phyloP scores from a whole-genome alignment of 345 rosid species.

The Populus pruinosa region DNA sequence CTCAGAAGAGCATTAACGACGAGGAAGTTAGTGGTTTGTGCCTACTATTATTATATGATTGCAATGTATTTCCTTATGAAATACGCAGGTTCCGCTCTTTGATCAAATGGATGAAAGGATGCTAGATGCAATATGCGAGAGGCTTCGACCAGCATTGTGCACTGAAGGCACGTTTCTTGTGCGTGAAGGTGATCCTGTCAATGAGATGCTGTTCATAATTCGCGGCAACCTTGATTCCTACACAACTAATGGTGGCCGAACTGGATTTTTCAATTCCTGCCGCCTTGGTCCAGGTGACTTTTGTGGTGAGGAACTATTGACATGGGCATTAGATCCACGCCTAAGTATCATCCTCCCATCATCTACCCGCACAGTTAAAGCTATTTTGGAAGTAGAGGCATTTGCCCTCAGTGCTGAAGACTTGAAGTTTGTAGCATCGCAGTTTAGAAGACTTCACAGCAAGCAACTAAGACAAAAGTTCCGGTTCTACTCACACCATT shows the following conservation, averaged over 20 bases:
- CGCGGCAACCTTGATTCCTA: slow-evolving; percentile 81
- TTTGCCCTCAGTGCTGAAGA: slow-evolving; percentile 79
- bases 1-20: background rate
- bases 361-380: slow-evolving; percentile 74
- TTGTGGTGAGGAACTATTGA: slow-evolving; percentile 83
- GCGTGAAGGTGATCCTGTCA: slow-evolving; percentile 88
- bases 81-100: slow-evolving; percentile 71
- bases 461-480: slow-evolving; percentile 80
- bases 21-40: background rate
- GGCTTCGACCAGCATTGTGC: slow-evolving; percentile 72
- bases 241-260: slow-evolving; percentile 91
- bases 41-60: background rate
- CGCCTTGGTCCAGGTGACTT: slow-evolving; percentile 80
- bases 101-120: slow-evolving; percentile 93
- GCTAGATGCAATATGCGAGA: slow-evolving; percentile 90
- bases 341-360: slow-evolving; percentile 61
- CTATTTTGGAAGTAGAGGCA: slow-evolving; percentile 81
- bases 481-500: slow-evolving; percentile 82
- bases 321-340: slow-evolving; percentile 85
- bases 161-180: slow-evolving; percentile 71
- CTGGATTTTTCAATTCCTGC: slow-evolving; percentile 82
- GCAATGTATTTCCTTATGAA: background rate
- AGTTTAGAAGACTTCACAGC: slow-evolving; percentile 72
- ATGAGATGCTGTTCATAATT: slow-evolving; percentile 86
- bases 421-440: slow-evolving; percentile 74